Evolutionary conservation across 148 eudicot species (phyloP), one percentile per base, ranked within the genome.

Genomic region (Rhododendron griersonianum): DNA sequence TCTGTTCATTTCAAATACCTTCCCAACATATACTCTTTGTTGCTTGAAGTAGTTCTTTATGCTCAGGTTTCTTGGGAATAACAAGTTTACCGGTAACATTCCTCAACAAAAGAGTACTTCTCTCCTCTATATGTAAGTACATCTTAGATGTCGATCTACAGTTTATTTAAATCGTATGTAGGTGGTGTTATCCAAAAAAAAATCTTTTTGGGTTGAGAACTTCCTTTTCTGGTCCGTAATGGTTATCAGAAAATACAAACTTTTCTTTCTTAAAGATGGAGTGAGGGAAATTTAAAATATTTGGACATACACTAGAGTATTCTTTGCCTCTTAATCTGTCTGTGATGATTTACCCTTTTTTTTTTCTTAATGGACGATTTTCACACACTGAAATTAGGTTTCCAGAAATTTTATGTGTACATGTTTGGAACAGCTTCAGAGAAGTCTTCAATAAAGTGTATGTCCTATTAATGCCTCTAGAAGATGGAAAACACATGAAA

Each of bases 61-160:
- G 79, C 67, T 76, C 88, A 96, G 99, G 88, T 95, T 93, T 91
- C 97, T 96, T 74, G 99, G 99, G 83, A 93, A 90, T 85, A 96
- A 96, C 83, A 92, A 86, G 87, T 86, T 96, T 79, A 90, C 85
- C 11, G 98, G 99, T 79, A 73, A 87, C 75, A 87, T 96, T 76
- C 99, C 99, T 28, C 63, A 87, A 16, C 90, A 90, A 82, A 95
- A 93, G 91, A 86, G 89, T 85, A 0, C 91, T 18, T 74, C 92
- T 84, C 94, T 95, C 79, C 82, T 84, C 16, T 91, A 89, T 90
- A 91, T 96, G 99, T 96, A 85, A 92, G 97, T 88, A 59, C 39
- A 55, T 88, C 51, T 88, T 39, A 50, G 0, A 13, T 55, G 16
- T 50, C 39, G 4, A 11, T 50, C n/a, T 33, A 21, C 76, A 35